Conservation (phyloP, 129 eudicot species). For the Gnaphalium uliginosum region DNA sequence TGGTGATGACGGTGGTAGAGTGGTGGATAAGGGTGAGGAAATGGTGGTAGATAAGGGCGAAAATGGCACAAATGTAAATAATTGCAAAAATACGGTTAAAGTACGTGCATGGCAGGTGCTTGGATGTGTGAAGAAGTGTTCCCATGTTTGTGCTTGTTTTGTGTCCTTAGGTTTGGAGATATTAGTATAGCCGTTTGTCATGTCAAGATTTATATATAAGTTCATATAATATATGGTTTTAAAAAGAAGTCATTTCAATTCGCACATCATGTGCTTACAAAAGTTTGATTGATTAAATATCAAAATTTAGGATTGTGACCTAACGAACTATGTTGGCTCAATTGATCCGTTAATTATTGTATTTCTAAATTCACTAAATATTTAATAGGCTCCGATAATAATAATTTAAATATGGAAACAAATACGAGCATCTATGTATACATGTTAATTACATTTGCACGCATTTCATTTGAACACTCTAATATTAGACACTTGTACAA, state of each 20-base stretch:
- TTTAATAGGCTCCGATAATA: no score
- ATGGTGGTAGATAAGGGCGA: conserved; percentile 48
- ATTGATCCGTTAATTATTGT: no score
- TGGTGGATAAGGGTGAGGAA: conserved; percentile 32
- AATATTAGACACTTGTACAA: no score
- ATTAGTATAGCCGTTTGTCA: neutral
- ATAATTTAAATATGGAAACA: no score
- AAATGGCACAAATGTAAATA: conserved; percentile 45
- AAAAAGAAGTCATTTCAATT: neutral
- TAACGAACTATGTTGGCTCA: no score
- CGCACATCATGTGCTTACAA: neutral
- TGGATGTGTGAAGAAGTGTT: conserved; percentile 38
- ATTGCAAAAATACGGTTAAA: conserved; percentile 50
- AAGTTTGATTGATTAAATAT: no score
- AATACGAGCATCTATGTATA: no score
- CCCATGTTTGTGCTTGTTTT: conserved; percentile 10
- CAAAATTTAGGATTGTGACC: neutral
- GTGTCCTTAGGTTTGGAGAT: conserved; percentile 4
- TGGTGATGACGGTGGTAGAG: conserved; percentile 31
- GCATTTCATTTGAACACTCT: no score
- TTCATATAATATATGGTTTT: no score
- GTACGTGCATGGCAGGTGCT: conserved; percentile 38
- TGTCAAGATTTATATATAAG: no score
- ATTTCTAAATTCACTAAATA: no score
- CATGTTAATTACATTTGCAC: no score